Conservation (phyloP, 176 grass and related monocot genomes). For the Alloteropsis semialata region DNA sequence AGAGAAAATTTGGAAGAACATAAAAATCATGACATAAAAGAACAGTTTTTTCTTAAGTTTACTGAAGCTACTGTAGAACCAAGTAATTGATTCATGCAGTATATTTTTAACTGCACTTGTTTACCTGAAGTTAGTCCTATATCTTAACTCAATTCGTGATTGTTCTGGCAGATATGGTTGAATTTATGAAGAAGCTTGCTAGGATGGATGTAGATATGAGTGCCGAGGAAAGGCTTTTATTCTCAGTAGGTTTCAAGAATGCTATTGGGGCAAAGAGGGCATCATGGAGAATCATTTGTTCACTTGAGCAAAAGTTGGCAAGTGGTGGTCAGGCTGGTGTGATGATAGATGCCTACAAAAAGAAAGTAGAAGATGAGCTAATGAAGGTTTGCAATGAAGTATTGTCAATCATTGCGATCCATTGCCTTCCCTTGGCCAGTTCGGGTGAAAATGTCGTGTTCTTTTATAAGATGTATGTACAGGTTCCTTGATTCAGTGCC, state of each 20-base stretch:
- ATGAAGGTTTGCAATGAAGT: slow-evolving; percentile 71
- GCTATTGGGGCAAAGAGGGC: slow-evolving; percentile 65
- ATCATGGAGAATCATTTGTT: slow-evolving; percentile 74
- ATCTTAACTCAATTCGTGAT: background rate
- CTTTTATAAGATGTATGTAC: slow-evolving; percentile 94
- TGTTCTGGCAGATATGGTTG: slow-evolving; percentile 68
- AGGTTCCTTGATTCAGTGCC: background rate
- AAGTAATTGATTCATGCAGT: background rate
- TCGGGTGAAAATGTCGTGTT: slow-evolving; percentile 68
- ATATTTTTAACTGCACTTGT: background rate
- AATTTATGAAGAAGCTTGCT: slow-evolving; percentile 76
- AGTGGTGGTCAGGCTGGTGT: slow-evolving; percentile 32
- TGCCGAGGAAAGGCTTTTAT: slow-evolving; percentile 72
- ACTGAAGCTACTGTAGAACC: background rate
- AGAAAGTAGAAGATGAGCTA: slow-evolving; percentile 75
- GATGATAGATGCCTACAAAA: slow-evolving; percentile 56
- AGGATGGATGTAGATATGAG: slow-evolving; percentile 91
- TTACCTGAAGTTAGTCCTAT: background rate
- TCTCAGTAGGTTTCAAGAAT: slow-evolving; percentile 82
- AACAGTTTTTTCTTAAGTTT: too few species aligned
- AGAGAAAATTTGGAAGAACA: background rate
- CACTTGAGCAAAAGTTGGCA: slow-evolving; percentile 47
- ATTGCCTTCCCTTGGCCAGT: slow-evolving; percentile 76
- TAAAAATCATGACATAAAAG: background rate
- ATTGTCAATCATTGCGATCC: slow-evolving; percentile 85